A percentile compares a stretch with the other conserved stretches of the same genome.
These are phyloP conservation scores for bread wheat (Triticum aestivum) DNA, from an alignment of 176 grass and related monocot genomes.

Conservation along the genomic window DNA sequence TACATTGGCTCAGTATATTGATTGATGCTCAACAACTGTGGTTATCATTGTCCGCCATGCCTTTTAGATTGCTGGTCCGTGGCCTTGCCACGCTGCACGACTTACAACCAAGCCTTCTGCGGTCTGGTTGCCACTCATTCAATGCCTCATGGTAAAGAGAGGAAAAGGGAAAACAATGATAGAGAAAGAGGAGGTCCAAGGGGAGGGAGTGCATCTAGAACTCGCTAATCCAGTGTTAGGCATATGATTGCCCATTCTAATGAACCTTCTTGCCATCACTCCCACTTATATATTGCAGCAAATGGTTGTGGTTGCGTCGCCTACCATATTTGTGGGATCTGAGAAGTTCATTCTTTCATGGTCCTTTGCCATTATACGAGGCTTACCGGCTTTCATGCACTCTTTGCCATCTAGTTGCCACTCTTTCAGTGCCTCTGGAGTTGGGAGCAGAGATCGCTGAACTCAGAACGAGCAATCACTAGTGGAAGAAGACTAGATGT, in stretches of 20 bases:
- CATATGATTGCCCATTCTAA: neutral
- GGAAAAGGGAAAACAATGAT: neutral
- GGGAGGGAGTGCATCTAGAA: neutral
- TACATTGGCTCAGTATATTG: no score
- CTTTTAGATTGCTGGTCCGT: neutral
- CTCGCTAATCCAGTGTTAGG: neutral
- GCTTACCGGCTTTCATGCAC: neutral
- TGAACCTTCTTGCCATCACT: neutral
- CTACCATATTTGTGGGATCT: neutral
- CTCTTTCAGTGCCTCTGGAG: neutral
- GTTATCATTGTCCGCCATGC: no score
- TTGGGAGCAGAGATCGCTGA: neutral
- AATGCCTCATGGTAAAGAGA: neutral
- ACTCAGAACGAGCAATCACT: neutral
- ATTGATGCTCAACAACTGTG: no score
- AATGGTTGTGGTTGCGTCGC: neutral
- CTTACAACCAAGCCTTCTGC: neutral
- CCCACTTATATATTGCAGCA: neutral
- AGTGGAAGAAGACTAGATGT: neutral
- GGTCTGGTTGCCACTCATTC: neutral
- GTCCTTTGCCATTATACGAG: neutral
- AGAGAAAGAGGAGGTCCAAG: neutral
- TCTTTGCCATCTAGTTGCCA: neutral
- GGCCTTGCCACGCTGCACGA: neutral
- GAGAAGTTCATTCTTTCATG: neutral